Conservation (phyloP, 148 eudicot species). For the Limonium bicolor region DNA sequence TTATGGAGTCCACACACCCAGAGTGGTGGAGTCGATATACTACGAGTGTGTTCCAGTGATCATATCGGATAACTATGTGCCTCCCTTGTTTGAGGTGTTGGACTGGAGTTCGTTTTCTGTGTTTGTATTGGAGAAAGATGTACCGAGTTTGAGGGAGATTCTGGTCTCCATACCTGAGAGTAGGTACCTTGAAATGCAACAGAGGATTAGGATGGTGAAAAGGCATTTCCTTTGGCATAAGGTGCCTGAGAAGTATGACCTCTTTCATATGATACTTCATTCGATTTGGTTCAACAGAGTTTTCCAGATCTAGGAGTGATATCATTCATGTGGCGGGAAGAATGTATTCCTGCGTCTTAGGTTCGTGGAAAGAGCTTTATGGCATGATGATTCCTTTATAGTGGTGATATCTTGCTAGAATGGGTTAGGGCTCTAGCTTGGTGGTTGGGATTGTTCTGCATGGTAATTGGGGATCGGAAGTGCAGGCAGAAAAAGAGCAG, state of each 20-base stretch:
- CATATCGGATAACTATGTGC: constrained; percentile 70
- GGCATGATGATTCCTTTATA: too few relatives aligned
- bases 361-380: not conserved
- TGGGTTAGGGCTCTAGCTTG: too few relatives aligned
- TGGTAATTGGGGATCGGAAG: not conserved
- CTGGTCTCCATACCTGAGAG: constrained; percentile 51
- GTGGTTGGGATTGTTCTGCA: not conserved
- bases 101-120: constrained; percentile 64
- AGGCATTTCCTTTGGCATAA: constrained; percentile 63
- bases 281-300: constrained; percentile 69
- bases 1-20: constrained; percentile 57
- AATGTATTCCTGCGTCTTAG: not conserved
- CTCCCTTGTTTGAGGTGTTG: constrained; percentile 66
- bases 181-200: constrained; percentile 49
- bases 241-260: constrained; percentile 52
- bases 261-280: constrained; percentile 83
- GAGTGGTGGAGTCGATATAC: constrained; percentile 63
- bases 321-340: too few relatives aligned
- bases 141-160: constrained; percentile 54
- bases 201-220: constrained; percentile 35
- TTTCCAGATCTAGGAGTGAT: constrained; percentile 21
- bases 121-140: constrained; percentile 51
- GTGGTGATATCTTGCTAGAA: too few relatives aligned
- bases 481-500: too few relatives aligned
- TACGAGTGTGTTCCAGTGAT: constrained; percentile 75